Evolutionary conservation across 208 protist species (phyloP).

Genomic region (Trypanosoma congolense): DNA sequence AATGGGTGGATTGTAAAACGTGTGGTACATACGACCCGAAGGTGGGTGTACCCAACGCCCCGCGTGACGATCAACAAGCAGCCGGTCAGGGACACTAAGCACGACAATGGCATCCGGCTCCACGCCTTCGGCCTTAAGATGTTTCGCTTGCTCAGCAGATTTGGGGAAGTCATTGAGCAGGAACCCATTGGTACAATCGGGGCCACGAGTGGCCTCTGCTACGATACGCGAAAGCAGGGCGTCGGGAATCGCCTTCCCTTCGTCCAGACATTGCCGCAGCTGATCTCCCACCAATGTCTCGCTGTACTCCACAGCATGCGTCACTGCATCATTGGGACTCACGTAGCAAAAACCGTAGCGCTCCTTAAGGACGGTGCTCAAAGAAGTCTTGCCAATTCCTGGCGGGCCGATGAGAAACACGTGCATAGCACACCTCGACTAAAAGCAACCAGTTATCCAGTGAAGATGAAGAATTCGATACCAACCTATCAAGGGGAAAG

Average conservation of each 20-base stretch:
- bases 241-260: conserved; percentile 62
- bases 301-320: conserved; percentile 50
- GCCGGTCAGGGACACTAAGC: conserved; percentile 64
- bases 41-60: conserved; percentile 81
- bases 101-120: conserved; percentile 59
- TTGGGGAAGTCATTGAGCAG: conserved; percentile 87
- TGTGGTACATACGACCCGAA: conserved; percentile 91
- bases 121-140: conserved; percentile 54
- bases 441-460: conserved; percentile 5
- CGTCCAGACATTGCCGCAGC: conserved; percentile 61
- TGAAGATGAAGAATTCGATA: conserved; percentile 14
- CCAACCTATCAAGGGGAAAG: no score
- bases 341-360: conserved; percentile 84
- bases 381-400: conserved; percentile 70
- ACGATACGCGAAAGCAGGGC: conserved; percentile 60
- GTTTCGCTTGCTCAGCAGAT: conserved; percentile 60
- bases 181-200: conserved; percentile 86
- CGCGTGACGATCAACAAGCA: conserved; percentile 69
- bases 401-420: conserved; percentile 77
- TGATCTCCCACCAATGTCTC: conserved; percentile 27
- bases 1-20: conserved; percentile 86
- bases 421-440: conserved; percentile 35
- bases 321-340: conserved; percentile 59
- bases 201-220: conserved; percentile 56
- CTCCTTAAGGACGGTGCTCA: conserved; percentile 75